Conservation (phyloP, 108 stramenopile genomes). For the Cyclotella atomus region DNA sequence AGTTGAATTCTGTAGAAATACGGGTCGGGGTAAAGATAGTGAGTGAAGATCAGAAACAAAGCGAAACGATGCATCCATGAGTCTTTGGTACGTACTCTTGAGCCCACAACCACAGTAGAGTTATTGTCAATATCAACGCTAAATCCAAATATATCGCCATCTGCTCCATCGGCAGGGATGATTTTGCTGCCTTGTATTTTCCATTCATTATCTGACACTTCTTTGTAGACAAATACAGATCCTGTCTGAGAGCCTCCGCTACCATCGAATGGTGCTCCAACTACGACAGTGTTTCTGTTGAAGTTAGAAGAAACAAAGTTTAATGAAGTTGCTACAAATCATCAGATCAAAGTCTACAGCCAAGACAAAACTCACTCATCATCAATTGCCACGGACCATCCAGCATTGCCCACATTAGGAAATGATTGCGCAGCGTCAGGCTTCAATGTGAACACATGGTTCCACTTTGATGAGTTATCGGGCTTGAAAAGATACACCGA, state of each 20-base stretch:
- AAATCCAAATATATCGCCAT: slow-evolving; percentile 22
- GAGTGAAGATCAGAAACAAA: background rate
- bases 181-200: background rate
- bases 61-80: background rate
- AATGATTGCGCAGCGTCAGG: slow-evolving; percentile 4
- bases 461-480: background rate
- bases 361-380: background rate
- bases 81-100: background rate
- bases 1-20: slow-evolving; percentile 1
- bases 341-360: too few species aligned
- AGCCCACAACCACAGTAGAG: slow-evolving; percentile 6
- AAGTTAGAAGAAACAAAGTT: too few species aligned
- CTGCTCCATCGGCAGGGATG: slow-evolving; percentile 1
- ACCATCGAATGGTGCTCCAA: slow-evolving; percentile 26
- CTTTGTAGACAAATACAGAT: slow-evolving; percentile 19
- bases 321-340: too few species aligned
- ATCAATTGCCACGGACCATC: slow-evolving; percentile 23
- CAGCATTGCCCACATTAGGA: slow-evolving; percentile 19
- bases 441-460: slow-evolving; percentile 8
- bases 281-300: slow-evolving; percentile 7
- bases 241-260: background rate
- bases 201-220: slow-evolving; percentile 8
- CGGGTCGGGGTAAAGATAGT: background rate
- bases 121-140: slow-evolving; percentile 25
- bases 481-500: slow-evolving; percentile 25